Base-by-base conservation (phyloP, 257 asterid genomes). In the Echium plantagineum region DNA sequence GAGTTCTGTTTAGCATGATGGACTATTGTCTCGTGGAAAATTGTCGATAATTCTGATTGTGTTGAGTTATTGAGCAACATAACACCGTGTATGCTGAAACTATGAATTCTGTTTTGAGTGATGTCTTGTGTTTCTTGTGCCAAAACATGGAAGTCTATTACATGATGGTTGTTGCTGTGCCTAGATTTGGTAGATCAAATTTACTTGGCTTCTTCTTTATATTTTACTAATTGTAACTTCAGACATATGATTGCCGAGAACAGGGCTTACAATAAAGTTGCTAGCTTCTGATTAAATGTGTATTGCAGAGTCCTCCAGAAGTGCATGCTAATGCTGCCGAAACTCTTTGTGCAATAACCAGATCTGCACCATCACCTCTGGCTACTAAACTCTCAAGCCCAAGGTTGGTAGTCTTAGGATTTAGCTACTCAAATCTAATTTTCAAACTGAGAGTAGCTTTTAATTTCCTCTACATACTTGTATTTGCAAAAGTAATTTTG, bases 311-410 rank as follows among this genome's bases (percentile, higher is more conserved):
- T 80, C 70, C 91, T 68, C 87, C 97, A 60, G 99, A 93, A 80
- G 97, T 89, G 58, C 95, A 93, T 69, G 96, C 94, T 66, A 93
- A 93, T 79, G 90, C 97, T 58, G 96, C 99, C 62, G 99, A 93
- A 74, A 80, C 91, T 57, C 80, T 93, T 51, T 93, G 95, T 69
- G 80, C 99, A 55, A 86, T 93, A 69, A 86, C 99, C 64, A 85
- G 97, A 80, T 89, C 77, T 63, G 75, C 80, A 3, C 90, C 94
- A 31, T 93, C 99, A 20, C 95, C 96, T 63, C 73, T 93, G 66
- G 95, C 96, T 64, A 70, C 95, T 63, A 93, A 85, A 82, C 78
- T 93, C 32, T 86, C 85, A 52, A 93, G 97, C 83, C 87, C 89
- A 68, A 85, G 94, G 99, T 89, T 66, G 66, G 82, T 75, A 60